Conservation (phyloP, 208 protist genomes). For the Trypanosomatidae sp. region DNA sequence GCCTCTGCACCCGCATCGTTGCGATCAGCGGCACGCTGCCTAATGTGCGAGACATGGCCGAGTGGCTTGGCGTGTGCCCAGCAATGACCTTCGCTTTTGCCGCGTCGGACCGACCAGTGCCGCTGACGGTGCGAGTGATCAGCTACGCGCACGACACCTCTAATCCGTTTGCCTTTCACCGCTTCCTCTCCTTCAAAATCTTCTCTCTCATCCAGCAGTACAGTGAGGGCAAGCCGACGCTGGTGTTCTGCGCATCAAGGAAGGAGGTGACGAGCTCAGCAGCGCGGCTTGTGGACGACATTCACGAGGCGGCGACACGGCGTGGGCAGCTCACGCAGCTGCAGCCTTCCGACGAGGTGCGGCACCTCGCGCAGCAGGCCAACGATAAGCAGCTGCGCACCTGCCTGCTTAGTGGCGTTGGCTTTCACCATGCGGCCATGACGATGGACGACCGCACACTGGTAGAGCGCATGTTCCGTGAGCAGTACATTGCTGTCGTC, state of each 20-base stretch:
- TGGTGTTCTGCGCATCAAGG: slow-evolving; percentile 92
- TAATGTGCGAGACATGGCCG: slow-evolving; percentile 88
- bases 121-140: slow-evolving; percentile 71
- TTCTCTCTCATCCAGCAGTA: slow-evolving; percentile 75
- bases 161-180: slow-evolving; percentile 91
- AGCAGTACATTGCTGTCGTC: slow-evolving; percentile 81
- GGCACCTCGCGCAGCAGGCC: slow-evolving; percentile 27
- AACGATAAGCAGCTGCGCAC: slow-evolving; percentile 76
- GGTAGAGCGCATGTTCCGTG: slow-evolving; percentile 88
- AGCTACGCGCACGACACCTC: slow-evolving; percentile 62
- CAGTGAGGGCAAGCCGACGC: slow-evolving; percentile 68
- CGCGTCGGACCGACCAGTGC: slow-evolving; percentile 72
- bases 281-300: slow-evolving; percentile 50
- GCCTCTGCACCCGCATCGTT: slow-evolving; percentile 87
- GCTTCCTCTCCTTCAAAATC: slow-evolving; percentile 90
- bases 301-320: slow-evolving; percentile 38
- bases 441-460: slow-evolving; percentile 60
- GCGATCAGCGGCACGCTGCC: slow-evolving; percentile 93
- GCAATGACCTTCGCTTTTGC: slow-evolving; percentile 65
- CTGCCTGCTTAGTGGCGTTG: slow-evolving; percentile 71
- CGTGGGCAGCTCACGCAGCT: slow-evolving; percentile 32
- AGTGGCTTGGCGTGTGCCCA: slow-evolving; percentile 77
- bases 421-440: slow-evolving; percentile 90
- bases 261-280: slow-evolving; percentile 74
- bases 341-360: slow-evolving; percentile 39